Conservation (phyloP, 768 basidiomycete species). For the Trametopsis cervina region DNA sequence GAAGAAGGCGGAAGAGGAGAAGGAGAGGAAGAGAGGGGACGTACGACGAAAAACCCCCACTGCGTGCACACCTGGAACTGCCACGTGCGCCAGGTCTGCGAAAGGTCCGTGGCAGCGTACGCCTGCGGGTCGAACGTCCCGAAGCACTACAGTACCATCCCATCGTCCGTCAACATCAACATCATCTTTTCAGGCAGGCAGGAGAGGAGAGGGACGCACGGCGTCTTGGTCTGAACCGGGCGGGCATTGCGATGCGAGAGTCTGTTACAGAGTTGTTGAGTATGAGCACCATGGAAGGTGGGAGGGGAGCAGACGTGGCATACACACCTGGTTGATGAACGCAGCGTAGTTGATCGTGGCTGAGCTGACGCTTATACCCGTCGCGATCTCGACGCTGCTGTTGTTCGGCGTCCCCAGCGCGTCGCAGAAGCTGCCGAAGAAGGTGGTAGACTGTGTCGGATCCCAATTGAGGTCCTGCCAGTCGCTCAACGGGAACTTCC, state of each 20-base stretch:
- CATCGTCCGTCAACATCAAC: no score
- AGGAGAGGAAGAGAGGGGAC: neutral
- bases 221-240: conserved; percentile 41
- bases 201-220: conserved; percentile 27
- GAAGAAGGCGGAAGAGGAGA: neutral
- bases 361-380: conserved; percentile 40
- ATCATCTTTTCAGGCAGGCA: neutral
- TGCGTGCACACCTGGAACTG: conserved; percentile 88
- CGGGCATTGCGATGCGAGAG: conserved; percentile 11
- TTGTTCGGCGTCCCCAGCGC: conserved; percentile 32
- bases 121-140: conserved; percentile 67
- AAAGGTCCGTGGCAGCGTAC: conserved; percentile 54
- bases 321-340: conserved; percentile 64
- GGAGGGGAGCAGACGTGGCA: neutral
- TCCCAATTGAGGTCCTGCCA: conserved; percentile 94
- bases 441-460: conserved; percentile 49
- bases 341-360: conserved; percentile 65
- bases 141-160: conserved; percentile 75
- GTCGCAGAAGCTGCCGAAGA: conserved; percentile 63
- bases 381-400: conserved; percentile 21
- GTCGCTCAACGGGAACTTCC: conserved; percentile 50
- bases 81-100: conserved; percentile 85
- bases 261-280: conserved; percentile 9
- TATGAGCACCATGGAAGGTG: neutral
- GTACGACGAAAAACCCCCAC: conserved; percentile 42